Percentiles rank a stretch among this genome's conserved stretches.
Conservation (phyloP, 164 flowering plant species). For the Amborella trichopoda region DNA sequence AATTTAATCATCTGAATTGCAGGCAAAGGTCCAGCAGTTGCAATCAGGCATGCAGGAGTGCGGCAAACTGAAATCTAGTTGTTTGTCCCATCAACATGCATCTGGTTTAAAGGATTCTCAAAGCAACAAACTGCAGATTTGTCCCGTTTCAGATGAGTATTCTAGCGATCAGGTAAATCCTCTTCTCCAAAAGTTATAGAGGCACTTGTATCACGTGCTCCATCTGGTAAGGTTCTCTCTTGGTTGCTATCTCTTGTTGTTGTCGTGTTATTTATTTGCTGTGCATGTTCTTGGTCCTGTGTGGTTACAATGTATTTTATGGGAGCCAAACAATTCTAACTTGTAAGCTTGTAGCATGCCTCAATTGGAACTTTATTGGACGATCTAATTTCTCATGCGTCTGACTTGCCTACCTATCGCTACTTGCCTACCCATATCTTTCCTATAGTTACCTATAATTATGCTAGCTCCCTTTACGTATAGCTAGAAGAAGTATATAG, state of each 20-base stretch:
- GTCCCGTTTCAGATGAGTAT: constrained; percentile 8
- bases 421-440: too few species aligned
- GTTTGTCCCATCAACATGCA: constrained; percentile 3
- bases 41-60: constrained; percentile 33
- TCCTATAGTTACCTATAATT: too few species aligned
- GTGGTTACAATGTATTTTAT: neutral
- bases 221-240: neutral
- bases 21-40: constrained; percentile 34
- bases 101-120: constrained; percentile 10
- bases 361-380: too few species aligned
- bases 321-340: neutral
- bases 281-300: neutral
- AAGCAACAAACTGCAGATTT: constrained; percentile 7
- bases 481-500: too few species aligned
- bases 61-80: constrained; percentile 24
- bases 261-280: neutral
- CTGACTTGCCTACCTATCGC: too few species aligned
- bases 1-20: constrained; percentile 12
- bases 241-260: neutral
- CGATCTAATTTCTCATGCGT: too few species aligned
- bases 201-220: neutral
- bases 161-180: constrained; percentile 19
- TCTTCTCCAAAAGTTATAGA: neutral
- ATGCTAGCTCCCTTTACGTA: too few species aligned
- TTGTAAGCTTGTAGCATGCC: neutral